These are phyloP conservation scores for Cochlearia excelsa DNA, from an alignment of 345 rosid species.

Conservation along the genomic window DNA sequence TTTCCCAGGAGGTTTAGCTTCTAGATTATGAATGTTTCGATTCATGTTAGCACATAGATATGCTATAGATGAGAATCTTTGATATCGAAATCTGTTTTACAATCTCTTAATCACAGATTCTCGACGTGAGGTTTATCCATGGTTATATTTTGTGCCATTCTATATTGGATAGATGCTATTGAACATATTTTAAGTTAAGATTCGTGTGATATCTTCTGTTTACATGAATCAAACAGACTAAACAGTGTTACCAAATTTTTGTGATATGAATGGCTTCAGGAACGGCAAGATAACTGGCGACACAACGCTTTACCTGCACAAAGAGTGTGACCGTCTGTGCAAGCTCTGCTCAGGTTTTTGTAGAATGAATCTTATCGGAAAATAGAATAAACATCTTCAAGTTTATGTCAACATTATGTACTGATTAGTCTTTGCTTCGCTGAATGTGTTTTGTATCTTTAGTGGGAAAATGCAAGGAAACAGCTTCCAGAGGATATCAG, in stretches of 20 bases:
- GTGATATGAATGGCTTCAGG: slow-evolving; percentile 42
- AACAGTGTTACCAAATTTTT: no score
- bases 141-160: no score
- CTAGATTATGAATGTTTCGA: background rate
- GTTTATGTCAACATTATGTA: background rate
- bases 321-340: slow-evolving; percentile 78
- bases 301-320: slow-evolving; percentile 62
- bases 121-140: no score
- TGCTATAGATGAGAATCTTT: background rate
- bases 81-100: background rate
- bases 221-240: slow-evolving; percentile 12
- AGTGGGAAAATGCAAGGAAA: slow-evolving; percentile 86
- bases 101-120: background rate
- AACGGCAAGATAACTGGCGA: slow-evolving; percentile 92
- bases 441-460: slow-evolving; percentile 13
- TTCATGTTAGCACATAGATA: background rate
- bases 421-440: background rate
- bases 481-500: slow-evolving; percentile 69
- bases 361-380: background rate
- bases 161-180: background rate
- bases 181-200: background rate
- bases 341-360: slow-evolving; percentile 69
- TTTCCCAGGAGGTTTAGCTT: background rate
- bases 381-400: background rate
- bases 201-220: background rate